Base-by-base conservation (phyloP, 2,329 filamentous ascomycete genomes). In the Fusarium palustre region DNA sequence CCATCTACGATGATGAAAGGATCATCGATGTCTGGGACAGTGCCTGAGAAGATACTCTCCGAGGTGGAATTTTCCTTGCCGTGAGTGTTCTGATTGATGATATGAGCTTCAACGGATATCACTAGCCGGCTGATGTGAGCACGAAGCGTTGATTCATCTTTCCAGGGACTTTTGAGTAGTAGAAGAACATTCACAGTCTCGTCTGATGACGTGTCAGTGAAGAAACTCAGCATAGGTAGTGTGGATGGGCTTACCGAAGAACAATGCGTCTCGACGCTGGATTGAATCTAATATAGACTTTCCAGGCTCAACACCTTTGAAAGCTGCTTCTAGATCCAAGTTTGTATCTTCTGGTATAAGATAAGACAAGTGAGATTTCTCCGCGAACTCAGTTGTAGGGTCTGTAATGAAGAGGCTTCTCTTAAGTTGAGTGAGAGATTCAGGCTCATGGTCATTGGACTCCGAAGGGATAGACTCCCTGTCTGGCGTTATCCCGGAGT, bases 181-280 rank as follows among this genome's bases (percentile, higher is more conserved):
- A 94, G 81, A 74, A 92, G 88, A 20, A 93, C 84, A 67, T 90
- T 82, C 59, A 92, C 85, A 28, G 88, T 88, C 82, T 94, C 92
- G 86, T 94, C 92, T 94, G 75, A 81, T 7, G 34, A 18, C 43
- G 41, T 41, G 63, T 75, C 24, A 75, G 74, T 39, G 39, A 60
- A 22, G 22, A 20, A 49, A 25, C n/a, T 79, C 82, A 86, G 79
- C 86, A 69, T 31, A 25, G 57, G 69, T 31, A 25, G 57, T 46
- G 16, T 38, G 30, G 41, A 41, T 43, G 24, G 36, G 78, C 86
- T 71, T 83, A 93, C 92, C 92, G 75, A 94, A 93, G 76, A 92
- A 91, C 39, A 94, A 81, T 56, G 85, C 84, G 39, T 90, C 85
- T 69, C 91, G 85, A 72, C 88, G 86, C 43, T 86, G 80, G 74